Evolutionary conservation across 83 land plant genomes (phyloP).

Genomic region (Picea engelmannii): DNA sequence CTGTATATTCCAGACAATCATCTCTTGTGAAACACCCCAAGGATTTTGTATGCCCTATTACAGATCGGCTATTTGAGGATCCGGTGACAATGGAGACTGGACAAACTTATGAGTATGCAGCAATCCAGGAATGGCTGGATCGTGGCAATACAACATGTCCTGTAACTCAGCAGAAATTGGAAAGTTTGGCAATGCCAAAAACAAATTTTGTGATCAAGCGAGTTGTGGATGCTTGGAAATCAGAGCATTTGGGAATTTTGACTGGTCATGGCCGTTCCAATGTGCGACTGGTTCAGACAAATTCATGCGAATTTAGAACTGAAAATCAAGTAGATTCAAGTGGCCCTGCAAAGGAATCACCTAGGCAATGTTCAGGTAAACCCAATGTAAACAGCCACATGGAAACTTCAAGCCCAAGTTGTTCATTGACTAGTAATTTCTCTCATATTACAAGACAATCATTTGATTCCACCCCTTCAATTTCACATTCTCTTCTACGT

Average conservation of each 20-base stretch:
- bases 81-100: slow-evolving; percentile 76
- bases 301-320: not conserved
- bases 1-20: slow-evolving; percentile 11
- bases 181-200: slow-evolving; percentile 24
- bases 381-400: not conserved
- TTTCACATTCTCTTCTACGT: slow-evolving; percentile 6
- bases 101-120: slow-evolving; percentile 51
- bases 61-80: slow-evolving; percentile 45
- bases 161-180: slow-evolving; percentile 34
- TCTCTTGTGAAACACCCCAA: slow-evolving; percentile 30
- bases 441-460: not conserved
- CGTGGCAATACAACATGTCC: slow-evolving; percentile 59
- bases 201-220: slow-evolving; percentile 54
- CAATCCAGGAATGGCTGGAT: slow-evolving; percentile 50
- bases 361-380: not conserved
- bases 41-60: slow-evolving; percentile 61
- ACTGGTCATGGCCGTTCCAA: not conserved
- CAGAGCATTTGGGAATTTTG: slow-evolving; percentile 14
- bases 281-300: not conserved
- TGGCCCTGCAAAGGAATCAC: slow-evolving; percentile 12
- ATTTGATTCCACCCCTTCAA: slow-evolving; percentile 1
- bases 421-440: not conserved
- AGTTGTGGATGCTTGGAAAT: slow-evolving; percentile 53
- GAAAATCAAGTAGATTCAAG: slow-evolving; percentile 3
- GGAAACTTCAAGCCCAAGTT: slow-evolving; percentile 1